Conservation (phyloP, 2,329 filamentous ascomycete species). For the Paraphoma sp. region DNA sequence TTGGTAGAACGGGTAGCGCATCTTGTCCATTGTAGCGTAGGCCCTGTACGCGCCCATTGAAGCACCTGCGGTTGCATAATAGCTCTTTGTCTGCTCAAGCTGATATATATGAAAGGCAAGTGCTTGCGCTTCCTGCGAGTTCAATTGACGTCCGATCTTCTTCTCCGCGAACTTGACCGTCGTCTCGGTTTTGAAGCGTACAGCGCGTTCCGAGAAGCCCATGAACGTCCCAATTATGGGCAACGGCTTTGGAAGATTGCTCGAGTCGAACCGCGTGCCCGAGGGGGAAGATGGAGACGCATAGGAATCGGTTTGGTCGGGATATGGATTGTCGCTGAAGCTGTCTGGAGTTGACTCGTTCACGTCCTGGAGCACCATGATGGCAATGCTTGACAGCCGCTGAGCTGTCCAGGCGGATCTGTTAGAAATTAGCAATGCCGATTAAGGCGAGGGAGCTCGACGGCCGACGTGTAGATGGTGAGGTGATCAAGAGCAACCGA, state of each 20-base stretch:
- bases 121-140: slow-evolving; percentile 52
- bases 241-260: slow-evolving; percentile 45
- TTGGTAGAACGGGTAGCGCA: slow-evolving; percentile 52
- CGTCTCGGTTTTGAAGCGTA: slow-evolving; percentile 38
- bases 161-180: slow-evolving; percentile 42
- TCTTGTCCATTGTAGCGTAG: slow-evolving; percentile 42
- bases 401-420: slow-evolving; percentile 37
- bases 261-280: slow-evolving; percentile 44
- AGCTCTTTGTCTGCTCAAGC: slow-evolving; percentile 47
- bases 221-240: slow-evolving; percentile 41
- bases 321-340: slow-evolving; percentile 38
- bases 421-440: slow-evolving; percentile 25
- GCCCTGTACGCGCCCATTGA: slow-evolving; percentile 39
- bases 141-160: slow-evolving; percentile 46
- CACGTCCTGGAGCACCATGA: slow-evolving; percentile 52
- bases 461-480: slow-evolving; percentile 7
- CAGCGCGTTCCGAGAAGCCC: slow-evolving; percentile 32
- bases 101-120: slow-evolving; percentile 50
- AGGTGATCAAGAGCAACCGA: slow-evolving; percentile 25
- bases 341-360: slow-evolving; percentile 36
- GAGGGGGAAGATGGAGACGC: slow-evolving; percentile 23
- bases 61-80: slow-evolving; percentile 46
- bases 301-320: slow-evolving; percentile 49
- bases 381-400: slow-evolving; percentile 1
- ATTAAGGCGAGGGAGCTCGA: slow-evolving; percentile 4